These are phyloP conservation scores for Delonix regia DNA, from an alignment of 306 rosid genomes.

Conservation along the genomic window DNA sequence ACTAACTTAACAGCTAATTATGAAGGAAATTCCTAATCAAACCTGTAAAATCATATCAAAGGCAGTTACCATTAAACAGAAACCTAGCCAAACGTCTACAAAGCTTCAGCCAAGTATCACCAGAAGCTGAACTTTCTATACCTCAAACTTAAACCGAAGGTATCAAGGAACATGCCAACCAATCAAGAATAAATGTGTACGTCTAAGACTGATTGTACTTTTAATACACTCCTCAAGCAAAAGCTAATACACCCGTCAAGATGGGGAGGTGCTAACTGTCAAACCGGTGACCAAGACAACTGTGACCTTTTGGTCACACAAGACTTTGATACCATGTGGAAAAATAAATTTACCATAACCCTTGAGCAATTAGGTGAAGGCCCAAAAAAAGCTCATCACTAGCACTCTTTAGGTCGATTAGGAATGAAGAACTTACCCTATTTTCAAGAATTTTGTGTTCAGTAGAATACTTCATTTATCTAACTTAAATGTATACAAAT, in stretches of 20 bases:
- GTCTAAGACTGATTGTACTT: neutral
- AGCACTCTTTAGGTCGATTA: neutral
- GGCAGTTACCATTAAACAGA: neutral
- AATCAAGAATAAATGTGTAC: neutral
- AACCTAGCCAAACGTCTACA: neutral
- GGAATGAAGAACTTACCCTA: neutral
- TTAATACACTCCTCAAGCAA: neutral
- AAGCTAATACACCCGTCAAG: neutral
- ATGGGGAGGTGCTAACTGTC: neutral
- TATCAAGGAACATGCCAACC: neutral
- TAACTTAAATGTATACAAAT: neutral
- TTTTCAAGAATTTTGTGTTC: neutral
- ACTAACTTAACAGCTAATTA: neutral
- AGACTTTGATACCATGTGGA: neutral
- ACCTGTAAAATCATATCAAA: neutral
- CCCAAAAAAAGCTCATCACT: neutral
- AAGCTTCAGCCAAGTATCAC: neutral
- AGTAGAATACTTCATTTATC: neutral
- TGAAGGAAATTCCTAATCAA: constrained; percentile 3
- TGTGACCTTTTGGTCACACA: neutral
- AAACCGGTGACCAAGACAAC: neutral
- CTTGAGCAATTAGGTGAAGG: neutral
- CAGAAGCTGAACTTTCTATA: neutral
- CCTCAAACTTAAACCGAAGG: neutral
- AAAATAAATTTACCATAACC: neutral